phyloP scores from a whole-genome alignment of 2,329 filamentous ascomycete species.

The Coniochaeta sp. region DNA sequence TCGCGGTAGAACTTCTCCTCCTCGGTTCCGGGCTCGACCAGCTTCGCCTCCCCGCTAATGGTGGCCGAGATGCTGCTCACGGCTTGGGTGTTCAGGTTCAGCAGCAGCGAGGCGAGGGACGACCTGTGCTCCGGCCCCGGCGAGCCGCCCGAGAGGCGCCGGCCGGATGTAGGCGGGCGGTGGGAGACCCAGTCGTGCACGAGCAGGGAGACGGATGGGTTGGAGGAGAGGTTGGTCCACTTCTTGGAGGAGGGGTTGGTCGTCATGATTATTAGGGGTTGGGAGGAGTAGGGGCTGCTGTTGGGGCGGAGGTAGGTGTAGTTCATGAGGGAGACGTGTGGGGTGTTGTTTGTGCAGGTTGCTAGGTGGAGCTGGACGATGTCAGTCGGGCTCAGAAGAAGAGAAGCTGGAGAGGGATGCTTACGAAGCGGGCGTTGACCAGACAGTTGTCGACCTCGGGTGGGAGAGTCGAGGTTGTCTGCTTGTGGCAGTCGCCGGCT shows the following conservation, averaged over 20 bases:
- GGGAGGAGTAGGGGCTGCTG: slow-evolving; percentile 57
- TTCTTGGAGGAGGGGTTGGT: slow-evolving; percentile 74
- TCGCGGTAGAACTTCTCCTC: slow-evolving; percentile 81
- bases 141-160: slow-evolving; percentile 51
- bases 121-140: slow-evolving; percentile 55
- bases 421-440: slow-evolving; percentile 89
- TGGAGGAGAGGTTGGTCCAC: slow-evolving; percentile 72
- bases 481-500: slow-evolving; percentile 63
- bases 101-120: slow-evolving; percentile 71
- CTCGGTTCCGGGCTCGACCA: slow-evolving; percentile 65
- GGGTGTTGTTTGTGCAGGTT: slow-evolving; percentile 74
- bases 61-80: slow-evolving; percentile 86
- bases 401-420: slow-evolving; percentile 18
- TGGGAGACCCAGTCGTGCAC: slow-evolving; percentile 97
- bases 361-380: slow-evolving; percentile 77
- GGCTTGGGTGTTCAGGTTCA: slow-evolving; percentile 85
- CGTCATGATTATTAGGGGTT: slow-evolving; percentile 89
- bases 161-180: slow-evolving; percentile 67
- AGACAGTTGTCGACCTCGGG: slow-evolving; percentile 83
- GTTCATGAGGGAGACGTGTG: slow-evolving; percentile 96
- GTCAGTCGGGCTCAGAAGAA: slow-evolving; percentile 1
- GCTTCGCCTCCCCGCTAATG: slow-evolving; percentile 77
- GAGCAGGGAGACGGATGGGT: slow-evolving; percentile 85
- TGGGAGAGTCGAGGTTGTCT: slow-evolving; percentile 63
- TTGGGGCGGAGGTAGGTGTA: slow-evolving; percentile 90